Percentiles rank a stretch among this genome's conserved stretches.
phyloP scores from a whole-genome alignment of 2,329 filamentous ascomycete species.

The Cladophialophora carrionii region DNA sequence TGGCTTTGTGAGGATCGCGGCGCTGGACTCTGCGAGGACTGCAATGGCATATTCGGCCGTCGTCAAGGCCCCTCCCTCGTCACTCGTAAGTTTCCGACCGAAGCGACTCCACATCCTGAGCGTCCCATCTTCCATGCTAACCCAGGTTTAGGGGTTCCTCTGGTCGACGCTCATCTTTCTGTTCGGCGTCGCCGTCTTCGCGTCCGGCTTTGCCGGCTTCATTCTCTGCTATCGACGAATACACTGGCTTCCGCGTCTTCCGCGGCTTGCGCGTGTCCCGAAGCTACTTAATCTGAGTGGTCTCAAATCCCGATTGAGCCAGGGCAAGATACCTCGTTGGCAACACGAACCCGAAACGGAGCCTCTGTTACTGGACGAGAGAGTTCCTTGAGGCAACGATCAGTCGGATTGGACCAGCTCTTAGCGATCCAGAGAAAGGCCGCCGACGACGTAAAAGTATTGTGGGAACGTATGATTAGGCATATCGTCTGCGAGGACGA shows the following conservation, averaged over 20 bases:
- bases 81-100: conserved; percentile 20
- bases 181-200: neutral
- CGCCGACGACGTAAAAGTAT: neutral
- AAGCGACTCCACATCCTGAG: neutral
- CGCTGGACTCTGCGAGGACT: conserved; percentile 22
- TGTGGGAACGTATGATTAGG: neutral
- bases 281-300: neutral
- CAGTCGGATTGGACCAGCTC: neutral
- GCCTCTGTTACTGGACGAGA: neutral
- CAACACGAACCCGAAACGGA: neutral
- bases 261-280: neutral
- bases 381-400: neutral
- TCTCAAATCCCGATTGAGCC: neutral
- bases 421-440: neutral
- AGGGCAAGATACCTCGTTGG: neutral
- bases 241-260: neutral
- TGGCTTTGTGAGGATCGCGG: conserved; percentile 25
- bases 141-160: neutral
- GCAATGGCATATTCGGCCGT: conserved; percentile 26
- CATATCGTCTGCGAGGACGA: neutral
- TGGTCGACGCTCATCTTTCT: neutral
- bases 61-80: conserved; percentile 15
- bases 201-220: neutral
- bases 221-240: neutral
- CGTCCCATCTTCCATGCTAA: neutral